Base-by-base conservation (phyloP, 2,329 filamentous ascomycete species). In the Penicillium vulpinum region DNA sequence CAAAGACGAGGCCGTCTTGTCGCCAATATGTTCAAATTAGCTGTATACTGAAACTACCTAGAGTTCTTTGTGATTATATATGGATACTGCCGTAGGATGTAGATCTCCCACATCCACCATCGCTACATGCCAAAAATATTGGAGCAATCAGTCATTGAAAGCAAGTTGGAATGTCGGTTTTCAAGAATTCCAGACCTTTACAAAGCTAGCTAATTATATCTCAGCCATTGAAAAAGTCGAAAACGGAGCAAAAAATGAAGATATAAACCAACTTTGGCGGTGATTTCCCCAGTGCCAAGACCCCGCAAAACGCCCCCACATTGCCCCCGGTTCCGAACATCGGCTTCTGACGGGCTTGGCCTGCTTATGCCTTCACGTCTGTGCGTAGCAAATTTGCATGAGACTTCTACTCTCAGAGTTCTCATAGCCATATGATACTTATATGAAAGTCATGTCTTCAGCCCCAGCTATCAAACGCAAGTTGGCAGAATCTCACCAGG, bases 381-480 rank as follows among this genome's bases (percentile, higher is more conserved):
- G 35, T n/a, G 15, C 18, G 35, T 5, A 11, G 15, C 13, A n/a
- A 24, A 31, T 22, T 16, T 11, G 9, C 13, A 22, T 29, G n/a
- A n/a, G n/a, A 21, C 21, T 15, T 51, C 16, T 51, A 18, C 5
- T n/a, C 18, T 26, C 39, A 24, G 21, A 1, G 11, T 31, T 13
- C 11, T 31, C 5, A 18, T 15, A n/a, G 36, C 40, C n/a, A 36
- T 38, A 43, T 51, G 24, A 61, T 50, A 54, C 24, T 31, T 60
- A 52, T 52, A 26, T 59, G 40, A 56, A 56, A 50, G 47, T 43
- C 22, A 67, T 63, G 63, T 62, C 59, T 57, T 57, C 54, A 38
- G 58, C 51, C 28, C 56, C 59, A 15, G 58, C 64, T 31, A 46
- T 63, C 35, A 73, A 73, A 51, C 71, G 70, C 60, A 71, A 67